Base-by-base conservation (phyloP, 2,329 filamentous ascomycete species). In the Arthrobotrys conoides region DNA sequence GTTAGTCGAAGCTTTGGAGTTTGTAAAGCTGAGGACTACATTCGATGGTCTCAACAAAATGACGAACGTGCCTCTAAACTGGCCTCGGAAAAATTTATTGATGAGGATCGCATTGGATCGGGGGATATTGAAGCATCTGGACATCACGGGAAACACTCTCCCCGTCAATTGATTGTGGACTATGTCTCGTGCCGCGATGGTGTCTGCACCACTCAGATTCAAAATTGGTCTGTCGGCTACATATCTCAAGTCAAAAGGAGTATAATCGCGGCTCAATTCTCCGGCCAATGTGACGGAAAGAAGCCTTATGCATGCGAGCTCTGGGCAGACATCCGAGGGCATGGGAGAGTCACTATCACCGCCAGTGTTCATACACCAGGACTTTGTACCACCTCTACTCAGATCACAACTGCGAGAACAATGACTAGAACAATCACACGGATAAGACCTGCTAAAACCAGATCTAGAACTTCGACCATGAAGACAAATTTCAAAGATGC, bases 191-290 rank as follows among this genome's bases (percentile, higher is more conserved):
- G 73, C 20, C 18, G 20, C 6, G 61, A 68, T 3, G 73, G 63
- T 18, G 51, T 44, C 6, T 77, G 73, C 12, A 71, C 59, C 0
- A 67, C 49, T 4, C 59, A 71, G 20, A 12, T 12, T 6, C 66
- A 77, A 22, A 64, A 67, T 14, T 77, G 73, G 73, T 67, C 66
- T 3, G 67, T 77, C 14, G 59, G 51, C 0, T 77, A 77, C 22
- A 48, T 61, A 27, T 24, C 67, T 2, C 59, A 71, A n/a, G 61
- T 55, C 18, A 64, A 48, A 16, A 71, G 63, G 53, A 59, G 33
- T 1, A 51, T 71, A 12, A n/a, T 76, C 8, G 41, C 24, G 12
- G 51, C 38, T 5, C 10, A 59, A n/a, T 77, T 67, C 20, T 67
- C 36, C 3, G 73, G 73, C 20, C 66, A 38, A 51, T 77, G 73